Evolutionary conservation across 495 filamentous ascomycete genomes (phyloP), one percentile per base, ranked within the genome.

Genomic region (Sphaerosporella brunnea): DNA sequence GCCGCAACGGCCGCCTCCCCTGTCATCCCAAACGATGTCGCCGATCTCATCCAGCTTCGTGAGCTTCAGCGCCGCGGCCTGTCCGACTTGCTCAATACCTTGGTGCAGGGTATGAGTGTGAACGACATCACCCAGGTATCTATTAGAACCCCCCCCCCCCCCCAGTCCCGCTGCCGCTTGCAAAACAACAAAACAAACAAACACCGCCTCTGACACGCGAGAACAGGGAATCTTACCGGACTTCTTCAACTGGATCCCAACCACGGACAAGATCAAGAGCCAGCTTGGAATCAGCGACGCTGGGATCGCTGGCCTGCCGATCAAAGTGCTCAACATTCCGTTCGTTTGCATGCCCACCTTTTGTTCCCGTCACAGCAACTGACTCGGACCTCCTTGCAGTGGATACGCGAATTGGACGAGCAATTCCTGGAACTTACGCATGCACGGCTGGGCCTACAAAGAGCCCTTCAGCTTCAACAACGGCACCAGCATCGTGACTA

Each of bases 341-440:
- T 73, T 55, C 57, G 66, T 60, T 36, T n/a, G 35, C 49, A 13
- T 19, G 25, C 13, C 42, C 9, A 13, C 2, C n/a, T 15, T 38
- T 19, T 25, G 47, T 19, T 36, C 9, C 16, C 23, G 16, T 19
- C 50, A 23, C 2, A 19, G 38, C 8, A 36, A 49, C 30, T 54
- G 48, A 44, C 20, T 10, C 13, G 9, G 5, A 4, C 4, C 25
- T 19, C 8, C 19, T 36, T 32, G 39, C 20, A 75, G 71, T n/a
- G 70, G 71, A n/a, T 86, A 87, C 59, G 82, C 70, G 28, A 87
- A 87, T 51, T 86, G 76, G 72, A 84, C 81, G n/a, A 66, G 72
- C 16, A 64, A 72, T 37, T 79, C 77, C 32, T 87, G 82, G 82
- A 82, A 78, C 47, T 65, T 84, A 4, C 71, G 77, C 13, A 75